These are phyloP conservation scores for Pleodorina starrii DNA, from an alignment of 139 green algal species.

Conservation along the genomic window DNA sequence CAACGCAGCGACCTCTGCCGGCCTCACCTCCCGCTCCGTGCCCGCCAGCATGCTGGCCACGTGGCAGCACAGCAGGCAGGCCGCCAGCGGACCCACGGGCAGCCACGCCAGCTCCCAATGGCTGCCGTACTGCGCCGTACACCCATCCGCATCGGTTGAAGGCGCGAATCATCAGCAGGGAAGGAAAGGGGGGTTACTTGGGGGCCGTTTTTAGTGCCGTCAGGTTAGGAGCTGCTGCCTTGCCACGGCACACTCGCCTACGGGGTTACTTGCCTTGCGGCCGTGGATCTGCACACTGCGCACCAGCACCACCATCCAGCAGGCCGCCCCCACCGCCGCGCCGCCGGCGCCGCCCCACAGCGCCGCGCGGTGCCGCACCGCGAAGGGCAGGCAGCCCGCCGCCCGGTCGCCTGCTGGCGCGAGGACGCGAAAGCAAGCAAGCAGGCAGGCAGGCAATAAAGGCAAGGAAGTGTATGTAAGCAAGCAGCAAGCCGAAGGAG, in stretches of 20 bases:
- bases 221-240: no score
- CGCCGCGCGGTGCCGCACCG: not conserved
- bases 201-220: no score
- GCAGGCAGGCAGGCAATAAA: no score
- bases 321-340: not conserved
- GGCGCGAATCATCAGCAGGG: no score
- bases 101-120: constrained; percentile 57
- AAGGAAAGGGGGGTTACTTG: no score
- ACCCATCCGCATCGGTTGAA: no score
- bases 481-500: no score
- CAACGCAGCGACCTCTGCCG: no score
- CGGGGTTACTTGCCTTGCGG: not conserved
- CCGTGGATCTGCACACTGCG: constrained; percentile 18
- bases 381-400: constrained; percentile 32
- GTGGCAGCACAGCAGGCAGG: constrained; percentile 36
- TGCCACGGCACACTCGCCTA: no score
- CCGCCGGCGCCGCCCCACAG: not conserved
- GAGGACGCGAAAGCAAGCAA: no score
- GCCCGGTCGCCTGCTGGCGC: not conserved
- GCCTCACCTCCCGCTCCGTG: constrained; percentile 33
- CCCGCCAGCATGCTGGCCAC: constrained; percentile 16
- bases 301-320: constrained; percentile 40
- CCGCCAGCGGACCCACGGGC: constrained; percentile 20
- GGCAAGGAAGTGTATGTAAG: no score
- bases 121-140: constrained; percentile 13